Percentiles rank a stretch among this genome's conserved stretches.
phyloP scores from a whole-genome alignment of 78 protist genomes.

The Dictyostelium purpureum region DNA sequence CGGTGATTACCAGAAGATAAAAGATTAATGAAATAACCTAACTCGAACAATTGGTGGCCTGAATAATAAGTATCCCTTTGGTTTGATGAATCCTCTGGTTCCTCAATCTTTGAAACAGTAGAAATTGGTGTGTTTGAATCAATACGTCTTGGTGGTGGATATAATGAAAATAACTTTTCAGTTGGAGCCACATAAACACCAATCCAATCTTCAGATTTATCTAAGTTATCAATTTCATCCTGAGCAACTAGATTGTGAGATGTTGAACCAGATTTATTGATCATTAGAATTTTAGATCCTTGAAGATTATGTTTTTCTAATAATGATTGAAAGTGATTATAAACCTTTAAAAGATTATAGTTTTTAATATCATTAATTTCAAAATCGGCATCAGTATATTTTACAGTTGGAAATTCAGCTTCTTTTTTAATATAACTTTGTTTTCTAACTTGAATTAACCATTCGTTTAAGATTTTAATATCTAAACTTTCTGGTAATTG shows the following conservation, averaged over 20 bases:
- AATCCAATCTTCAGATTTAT: conserved; percentile 41
- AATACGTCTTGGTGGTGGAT: neutral
- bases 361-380: conserved; percentile 1
- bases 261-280: conserved; percentile 23
- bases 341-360: neutral
- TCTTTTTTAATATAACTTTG: neutral
- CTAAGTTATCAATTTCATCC: no score
- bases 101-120: neutral
- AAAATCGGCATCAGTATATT: neutral
- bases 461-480: neutral
- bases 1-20: conserved; percentile 21
- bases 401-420: neutral
- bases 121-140: neutral
- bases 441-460: conserved; percentile 39
- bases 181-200: neutral
- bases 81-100: neutral
- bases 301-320: neutral
- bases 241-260: neutral
- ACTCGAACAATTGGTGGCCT: conserved; percentile 4
- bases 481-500: neutral
- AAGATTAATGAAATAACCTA: neutral
- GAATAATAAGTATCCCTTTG: conserved; percentile 44
- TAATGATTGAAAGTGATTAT: neutral
- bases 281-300: neutral
- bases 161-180: neutral